Evolutionary conservation across 169 alveolate species (phyloP).

Genomic region (Ichthyophthirius multifiliis): DNA sequence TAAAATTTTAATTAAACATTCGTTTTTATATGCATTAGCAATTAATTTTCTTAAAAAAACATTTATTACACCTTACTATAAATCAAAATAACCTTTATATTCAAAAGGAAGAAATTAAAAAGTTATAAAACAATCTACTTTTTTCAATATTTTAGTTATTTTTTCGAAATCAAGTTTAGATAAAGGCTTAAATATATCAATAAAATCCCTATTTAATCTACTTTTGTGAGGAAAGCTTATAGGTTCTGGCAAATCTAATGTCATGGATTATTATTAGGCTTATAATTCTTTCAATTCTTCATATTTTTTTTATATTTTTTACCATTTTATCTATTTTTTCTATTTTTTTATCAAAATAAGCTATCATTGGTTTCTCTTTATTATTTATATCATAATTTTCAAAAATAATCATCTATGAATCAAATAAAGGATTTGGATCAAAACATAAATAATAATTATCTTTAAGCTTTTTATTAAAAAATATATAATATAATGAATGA

Average conservation of each 20-base stretch:
- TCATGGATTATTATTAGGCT: too few relatives aligned
- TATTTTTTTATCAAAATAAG: too few relatives aligned
- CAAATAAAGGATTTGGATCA: constrained; percentile 5
- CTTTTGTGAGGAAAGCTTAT: background rate
- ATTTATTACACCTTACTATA: background rate
- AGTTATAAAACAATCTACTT: background rate
- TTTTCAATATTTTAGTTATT: background rate
- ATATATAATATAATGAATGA: too few relatives aligned
- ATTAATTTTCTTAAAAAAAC: background rate
- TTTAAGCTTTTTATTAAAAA: too few relatives aligned
- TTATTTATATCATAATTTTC: background rate
- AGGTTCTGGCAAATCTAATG: too few relatives aligned
- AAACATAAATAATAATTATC: constrained; percentile 1
- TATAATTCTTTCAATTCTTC: background rate
- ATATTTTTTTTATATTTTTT: background rate
- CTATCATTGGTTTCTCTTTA: too few relatives aligned
- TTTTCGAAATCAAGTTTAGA: constrained; percentile 4
- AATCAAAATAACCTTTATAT: background rate
- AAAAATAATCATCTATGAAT: background rate
- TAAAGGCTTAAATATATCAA: background rate
- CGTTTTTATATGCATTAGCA: background rate
- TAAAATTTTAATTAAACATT: background rate
- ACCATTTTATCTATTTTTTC: background rate
- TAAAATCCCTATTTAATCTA: background rate
- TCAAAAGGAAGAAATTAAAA: constrained; percentile 5